Conservation (phyloP, 2,329 filamentous ascomycete species). For the Neonectria neomacrospora region DNA sequence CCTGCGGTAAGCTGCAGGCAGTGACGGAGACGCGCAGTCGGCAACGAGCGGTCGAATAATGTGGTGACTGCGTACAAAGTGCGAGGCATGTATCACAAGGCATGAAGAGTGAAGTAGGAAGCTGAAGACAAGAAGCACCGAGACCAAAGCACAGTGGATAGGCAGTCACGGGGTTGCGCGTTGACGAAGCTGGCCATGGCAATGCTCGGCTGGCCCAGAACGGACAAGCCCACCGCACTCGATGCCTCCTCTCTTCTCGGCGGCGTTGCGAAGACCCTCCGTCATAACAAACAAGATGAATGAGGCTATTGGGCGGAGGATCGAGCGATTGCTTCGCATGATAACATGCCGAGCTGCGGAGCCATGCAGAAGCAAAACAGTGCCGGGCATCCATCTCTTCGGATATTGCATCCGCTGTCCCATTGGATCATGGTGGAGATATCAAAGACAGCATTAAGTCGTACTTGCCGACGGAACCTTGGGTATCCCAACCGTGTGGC, state of each 20-base stretch:
- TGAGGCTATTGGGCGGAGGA: background rate
- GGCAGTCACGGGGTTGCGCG: slow-evolving; percentile 22
- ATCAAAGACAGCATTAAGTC: slow-evolving; percentile 20
- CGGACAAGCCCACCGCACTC: slow-evolving; percentile 3
- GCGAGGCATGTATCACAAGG: background rate
- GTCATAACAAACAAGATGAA: slow-evolving; percentile 4
- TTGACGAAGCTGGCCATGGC: background rate
- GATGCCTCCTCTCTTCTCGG: background rate
- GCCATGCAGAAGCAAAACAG: slow-evolving; percentile 15
- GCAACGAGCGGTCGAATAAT: background rate
- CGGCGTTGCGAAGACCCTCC: background rate
- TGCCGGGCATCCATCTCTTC: background rate
- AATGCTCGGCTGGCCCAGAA: background rate
- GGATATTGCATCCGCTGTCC: slow-evolving; percentile 3
- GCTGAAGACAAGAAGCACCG: background rate
- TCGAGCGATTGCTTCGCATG: slow-evolving; percentile 1
- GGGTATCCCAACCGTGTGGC: slow-evolving; percentile 29
- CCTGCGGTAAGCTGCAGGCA: slow-evolving; percentile 32
- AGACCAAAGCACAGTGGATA: background rate
- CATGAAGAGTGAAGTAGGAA: background rate
- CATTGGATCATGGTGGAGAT: slow-evolving; percentile 30
- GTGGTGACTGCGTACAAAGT: slow-evolving; percentile 1
- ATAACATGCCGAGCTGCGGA: slow-evolving; percentile 15
- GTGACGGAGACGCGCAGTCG: slow-evolving; percentile 31
- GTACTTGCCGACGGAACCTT: slow-evolving; percentile 26